phyloP scores from a whole-genome alignment of 768 basidiomycete genomes.

The Podaxis rugospora region DNA sequence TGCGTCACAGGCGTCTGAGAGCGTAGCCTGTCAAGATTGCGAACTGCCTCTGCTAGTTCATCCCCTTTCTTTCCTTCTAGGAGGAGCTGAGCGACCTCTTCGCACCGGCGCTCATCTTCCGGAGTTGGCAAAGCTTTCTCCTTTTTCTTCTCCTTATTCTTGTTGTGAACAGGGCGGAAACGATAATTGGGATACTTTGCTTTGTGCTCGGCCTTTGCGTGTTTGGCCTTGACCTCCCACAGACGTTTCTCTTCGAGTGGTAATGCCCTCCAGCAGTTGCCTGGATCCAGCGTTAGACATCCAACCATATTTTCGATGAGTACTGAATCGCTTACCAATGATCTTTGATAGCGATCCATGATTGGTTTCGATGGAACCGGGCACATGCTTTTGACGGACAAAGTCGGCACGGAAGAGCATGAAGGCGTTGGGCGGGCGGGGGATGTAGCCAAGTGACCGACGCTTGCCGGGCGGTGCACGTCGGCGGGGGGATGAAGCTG shows the following conservation, averaged over 20 bases:
- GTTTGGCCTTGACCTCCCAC: slow-evolving; percentile 72
- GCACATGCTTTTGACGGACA: slow-evolving; percentile 75
- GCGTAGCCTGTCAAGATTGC: slow-evolving; percentile 41
- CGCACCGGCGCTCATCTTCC: slow-evolving; percentile 64
- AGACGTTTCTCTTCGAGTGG: slow-evolving; percentile 65
- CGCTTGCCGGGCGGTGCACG: slow-evolving; percentile 54
- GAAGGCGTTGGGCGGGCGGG: slow-evolving; percentile 81
- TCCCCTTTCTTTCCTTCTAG: slow-evolving; percentile 70
- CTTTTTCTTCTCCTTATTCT: slow-evolving; percentile 37
- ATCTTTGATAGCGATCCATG: slow-evolving; percentile 74
- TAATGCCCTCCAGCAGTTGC: slow-evolving; percentile 72
- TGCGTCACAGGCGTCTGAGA: slow-evolving; percentile 11
- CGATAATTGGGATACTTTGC: slow-evolving; percentile 63
- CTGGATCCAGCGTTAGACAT: slow-evolving; percentile 25
- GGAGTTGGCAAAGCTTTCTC: slow-evolving; percentile 33
- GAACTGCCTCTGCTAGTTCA: slow-evolving; percentile 57
- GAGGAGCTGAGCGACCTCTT: slow-evolving; percentile 59
- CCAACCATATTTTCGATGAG: slow-evolving; percentile 20
- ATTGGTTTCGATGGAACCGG: slow-evolving; percentile 73
- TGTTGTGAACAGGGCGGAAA: slow-evolving; percentile 52
- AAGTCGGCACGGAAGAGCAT: slow-evolving; percentile 85
- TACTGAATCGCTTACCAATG: slow-evolving; percentile 36
- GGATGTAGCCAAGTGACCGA: slow-evolving; percentile 60
- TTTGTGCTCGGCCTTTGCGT: slow-evolving; percentile 71
- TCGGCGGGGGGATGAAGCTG: slow-evolving; percentile 17